These are phyloP conservation scores for Pseudoscleropodium purum DNA, from an alignment of 225 moss, liverwort and hornwort genomes.

Conservation along the genomic window DNA sequence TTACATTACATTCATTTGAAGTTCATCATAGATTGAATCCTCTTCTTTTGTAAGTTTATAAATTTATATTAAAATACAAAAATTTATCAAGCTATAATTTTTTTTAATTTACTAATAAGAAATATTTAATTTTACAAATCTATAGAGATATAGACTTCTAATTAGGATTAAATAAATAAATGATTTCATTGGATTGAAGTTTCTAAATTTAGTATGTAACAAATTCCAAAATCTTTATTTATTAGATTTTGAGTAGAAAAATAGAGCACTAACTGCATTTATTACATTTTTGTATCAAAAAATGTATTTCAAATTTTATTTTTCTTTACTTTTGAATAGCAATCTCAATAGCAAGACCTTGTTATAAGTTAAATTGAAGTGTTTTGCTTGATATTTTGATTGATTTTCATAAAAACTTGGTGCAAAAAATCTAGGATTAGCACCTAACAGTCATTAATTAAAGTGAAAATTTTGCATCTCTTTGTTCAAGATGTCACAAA, in stretches of 20 bases:
- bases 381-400: fast-evolving
- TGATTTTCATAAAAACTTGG: background rate
- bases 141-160: background rate
- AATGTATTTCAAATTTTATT: too few species aligned
- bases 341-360: fast-evolving
- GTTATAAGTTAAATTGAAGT: fast-evolving
- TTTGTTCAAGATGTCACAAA: background rate
- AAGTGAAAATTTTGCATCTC: background rate
- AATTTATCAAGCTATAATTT: background rate
- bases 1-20: background rate
- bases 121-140: background rate
- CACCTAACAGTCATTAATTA: background rate
- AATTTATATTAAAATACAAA: background rate
- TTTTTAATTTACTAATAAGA: background rate
- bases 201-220: fast-evolving
- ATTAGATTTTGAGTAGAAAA: fast-evolving
- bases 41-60: fast-evolving
- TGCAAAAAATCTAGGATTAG: fast-evolving
- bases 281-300: background rate
- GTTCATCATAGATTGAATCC: fast-evolving
- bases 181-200: fast-evolving
- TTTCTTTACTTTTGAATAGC: background rate
- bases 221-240: background rate
- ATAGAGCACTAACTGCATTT: fast-evolving
- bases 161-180: too few species aligned